Conservation (phyloP, 495 filamentous ascomycete genomes). For the Aspergillus kassunensis region DNA sequence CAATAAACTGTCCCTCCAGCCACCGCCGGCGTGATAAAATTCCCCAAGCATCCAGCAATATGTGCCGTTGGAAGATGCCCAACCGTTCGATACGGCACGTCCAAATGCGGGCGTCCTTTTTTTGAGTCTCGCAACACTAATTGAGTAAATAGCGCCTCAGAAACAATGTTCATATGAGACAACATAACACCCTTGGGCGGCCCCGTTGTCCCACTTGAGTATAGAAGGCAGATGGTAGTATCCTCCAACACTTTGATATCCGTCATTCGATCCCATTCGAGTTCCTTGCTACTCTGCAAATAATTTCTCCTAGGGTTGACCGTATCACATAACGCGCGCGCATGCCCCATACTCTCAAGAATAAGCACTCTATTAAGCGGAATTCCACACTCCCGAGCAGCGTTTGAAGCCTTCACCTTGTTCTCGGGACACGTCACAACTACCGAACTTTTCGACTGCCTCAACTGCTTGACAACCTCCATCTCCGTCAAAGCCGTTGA, state of each 20-base stretch:
- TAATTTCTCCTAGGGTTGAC: conserved; percentile 7
- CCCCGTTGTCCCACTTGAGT: conserved; percentile 64
- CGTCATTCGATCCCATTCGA: conserved; percentile 12
- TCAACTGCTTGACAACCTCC: conserved; percentile 10
- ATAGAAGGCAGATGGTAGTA: conserved; percentile 13
- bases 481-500: conserved; percentile 9
- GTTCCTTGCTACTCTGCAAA: not conserved
- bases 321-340: conserved; percentile 2
- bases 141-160: conserved; percentile 53
- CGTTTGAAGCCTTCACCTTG: conserved; percentile 4
- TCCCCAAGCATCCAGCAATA: conserved; percentile 14
- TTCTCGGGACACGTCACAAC: conserved; percentile 13
- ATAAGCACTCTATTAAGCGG: conserved; percentile 7
- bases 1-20: conserved; percentile 18
- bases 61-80: conserved; percentile 73
- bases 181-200: conserved; percentile 80
- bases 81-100: conserved; percentile 56
- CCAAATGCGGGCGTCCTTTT: conserved; percentile 49
- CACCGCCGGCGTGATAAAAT: conserved; percentile 16
- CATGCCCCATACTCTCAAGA: conserved; percentile 14
- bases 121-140: conserved; percentile 52
- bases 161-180: conserved; percentile 66
- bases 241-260: conserved; percentile 7
- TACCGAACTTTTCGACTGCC: conserved; percentile 8
- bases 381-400: conserved; percentile 8